These are phyloP conservation scores for Leccinum olivaceopallidum DNA, from an alignment of 768 basidiomycete species.

Conservation along the genomic window DNA sequence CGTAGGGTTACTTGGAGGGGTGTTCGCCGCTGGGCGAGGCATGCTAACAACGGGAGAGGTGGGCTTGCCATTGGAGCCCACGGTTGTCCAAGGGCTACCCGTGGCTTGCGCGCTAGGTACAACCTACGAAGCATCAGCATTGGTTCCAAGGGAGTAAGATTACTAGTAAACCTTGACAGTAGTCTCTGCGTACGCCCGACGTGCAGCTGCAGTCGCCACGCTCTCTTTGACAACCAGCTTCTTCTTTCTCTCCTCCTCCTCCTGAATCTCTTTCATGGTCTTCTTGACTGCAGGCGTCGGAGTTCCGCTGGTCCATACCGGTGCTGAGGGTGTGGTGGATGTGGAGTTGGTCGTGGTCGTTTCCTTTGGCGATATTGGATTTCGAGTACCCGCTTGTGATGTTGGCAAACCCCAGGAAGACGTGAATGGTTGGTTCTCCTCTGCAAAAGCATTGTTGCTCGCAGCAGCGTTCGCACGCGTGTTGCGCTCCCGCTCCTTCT, in stretches of 20 bases:
- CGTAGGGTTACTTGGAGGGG: conserved; percentile 30
- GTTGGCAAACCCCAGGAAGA: conserved; percentile 86
- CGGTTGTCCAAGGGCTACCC: conserved; percentile 80
- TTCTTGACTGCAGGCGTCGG: conserved; percentile 68
- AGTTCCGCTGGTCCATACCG: conserved; percentile 74
- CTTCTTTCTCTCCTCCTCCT: conserved; percentile 92
- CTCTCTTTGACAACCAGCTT: conserved; percentile 63
- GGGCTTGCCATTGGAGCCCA: conserved; percentile 76
- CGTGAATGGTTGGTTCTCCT: conserved; percentile 62
- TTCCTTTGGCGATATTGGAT: conserved; percentile 44
- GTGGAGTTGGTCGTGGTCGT: conserved; percentile 20
- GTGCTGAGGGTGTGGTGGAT: conserved; percentile 35
- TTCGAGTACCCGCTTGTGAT: conserved; percentile 69
- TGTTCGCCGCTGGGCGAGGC: conserved; percentile 36
- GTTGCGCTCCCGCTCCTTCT: conserved; percentile 68
- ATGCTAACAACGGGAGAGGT: conserved; percentile 29
- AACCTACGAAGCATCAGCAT: conserved; percentile 29
- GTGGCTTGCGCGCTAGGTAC: conserved; percentile 33
- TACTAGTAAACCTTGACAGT: conserved; percentile 60
- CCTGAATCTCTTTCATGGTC: conserved; percentile 98
- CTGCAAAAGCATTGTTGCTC: conserved; percentile 38
- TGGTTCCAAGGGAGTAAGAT: neutral
- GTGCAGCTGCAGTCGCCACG: conserved; percentile 52
- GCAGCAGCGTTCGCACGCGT: conserved; percentile 45
- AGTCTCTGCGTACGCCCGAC: conserved; percentile 78